These are phyloP conservation scores for Ceratocystis papillata DNA, from an alignment of 2,329 filamentous ascomycete species.

Conservation along the genomic window DNA sequence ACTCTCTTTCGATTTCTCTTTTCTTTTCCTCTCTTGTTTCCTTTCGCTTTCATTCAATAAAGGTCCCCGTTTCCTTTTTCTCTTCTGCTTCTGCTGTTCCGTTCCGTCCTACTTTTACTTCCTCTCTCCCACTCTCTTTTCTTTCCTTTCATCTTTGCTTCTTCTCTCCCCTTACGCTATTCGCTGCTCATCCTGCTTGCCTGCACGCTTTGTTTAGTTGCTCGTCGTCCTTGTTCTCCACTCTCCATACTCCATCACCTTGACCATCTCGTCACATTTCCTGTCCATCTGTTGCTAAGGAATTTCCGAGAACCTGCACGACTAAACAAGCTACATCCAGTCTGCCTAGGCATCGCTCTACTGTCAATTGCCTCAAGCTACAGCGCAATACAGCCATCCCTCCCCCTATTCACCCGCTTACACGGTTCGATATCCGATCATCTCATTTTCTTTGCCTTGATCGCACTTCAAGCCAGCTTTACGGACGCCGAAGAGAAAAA, in stretches of 20 bases:
- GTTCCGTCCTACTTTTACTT: slow-evolving; percentile 26
- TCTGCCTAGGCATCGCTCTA: slow-evolving; percentile 5
- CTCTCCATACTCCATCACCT: slow-evolving; percentile 26
- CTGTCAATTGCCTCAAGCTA: background rate
- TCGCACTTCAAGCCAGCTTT: slow-evolving; percentile 30
- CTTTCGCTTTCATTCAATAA: slow-evolving; percentile 4
- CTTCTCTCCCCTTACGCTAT: slow-evolving; percentile 27
- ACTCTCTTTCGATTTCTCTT: slow-evolving; percentile 26
- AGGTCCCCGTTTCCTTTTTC: slow-evolving; percentile 22
- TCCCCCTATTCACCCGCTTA: background rate
- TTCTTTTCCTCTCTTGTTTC: slow-evolving; percentile 27
- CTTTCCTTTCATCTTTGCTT: slow-evolving; percentile 23
- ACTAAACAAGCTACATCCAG: background rate
- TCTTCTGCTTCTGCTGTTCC: slow-evolving; percentile 16
- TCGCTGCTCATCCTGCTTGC: slow-evolving; percentile 25
- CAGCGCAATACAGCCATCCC: background rate
- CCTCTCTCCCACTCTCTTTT: slow-evolving; percentile 27
- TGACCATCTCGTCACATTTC: slow-evolving; percentile 29
- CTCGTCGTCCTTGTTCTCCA: background rate
- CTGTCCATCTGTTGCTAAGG: slow-evolving; percentile 31
- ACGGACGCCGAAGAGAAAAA: slow-evolving; percentile 19
- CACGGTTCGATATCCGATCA: slow-evolving; percentile 24
- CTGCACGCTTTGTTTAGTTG: slow-evolving; percentile 27
- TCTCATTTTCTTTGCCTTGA: slow-evolving; percentile 29
- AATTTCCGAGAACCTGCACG: slow-evolving; percentile 22